Percentiles rank a stretch among this genome's conserved stretches.
These are phyloP conservation scores for Chlamydomonas asymmetrica DNA, from an alignment of 139 green algal genomes.

Conservation along the genomic window DNA sequence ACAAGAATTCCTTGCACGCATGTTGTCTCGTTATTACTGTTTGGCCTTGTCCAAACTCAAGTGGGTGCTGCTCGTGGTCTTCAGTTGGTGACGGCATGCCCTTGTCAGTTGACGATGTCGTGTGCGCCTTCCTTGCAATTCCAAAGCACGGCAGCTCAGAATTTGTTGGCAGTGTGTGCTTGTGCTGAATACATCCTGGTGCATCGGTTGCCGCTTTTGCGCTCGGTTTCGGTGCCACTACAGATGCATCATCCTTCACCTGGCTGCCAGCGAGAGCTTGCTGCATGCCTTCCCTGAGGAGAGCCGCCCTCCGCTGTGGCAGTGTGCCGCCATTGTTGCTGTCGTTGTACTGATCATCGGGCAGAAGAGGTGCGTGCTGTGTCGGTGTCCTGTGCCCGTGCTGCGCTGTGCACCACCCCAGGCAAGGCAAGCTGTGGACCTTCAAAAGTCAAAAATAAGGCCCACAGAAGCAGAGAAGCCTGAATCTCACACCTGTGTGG, in stretches of 20 bases:
- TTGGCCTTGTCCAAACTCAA: too few relatives aligned
- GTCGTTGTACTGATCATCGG: constrained; percentile 38
- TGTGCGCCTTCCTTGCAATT: too few relatives aligned
- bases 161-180: too few relatives aligned
- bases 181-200: too few relatives aligned
- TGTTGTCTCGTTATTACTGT: too few relatives aligned
- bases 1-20: too few relatives aligned
- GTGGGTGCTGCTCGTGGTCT: too few relatives aligned
- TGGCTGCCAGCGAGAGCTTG: constrained; percentile 53
- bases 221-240: too few relatives aligned
- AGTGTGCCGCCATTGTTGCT: constrained; percentile 25
- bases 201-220: too few relatives aligned
- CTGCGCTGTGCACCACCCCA: neutral
- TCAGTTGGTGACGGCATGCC: too few relatives aligned
- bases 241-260: constrained; percentile 63
- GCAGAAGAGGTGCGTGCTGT: constrained; percentile 18
- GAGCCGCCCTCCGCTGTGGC: constrained; percentile 31
- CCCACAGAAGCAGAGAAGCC: neutral
- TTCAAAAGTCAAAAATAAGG: neutral
- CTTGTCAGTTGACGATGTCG: too few relatives aligned
- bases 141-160: too few relatives aligned
- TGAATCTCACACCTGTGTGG: neutral
- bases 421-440: neutral
- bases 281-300: constrained; percentile 13
- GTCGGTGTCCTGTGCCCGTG: neutral